Percentiles rank a stretch among this genome's conserved stretches.
phyloP scores from a whole-genome alignment of 345 rosid species.

The Populus davidiana region DNA sequence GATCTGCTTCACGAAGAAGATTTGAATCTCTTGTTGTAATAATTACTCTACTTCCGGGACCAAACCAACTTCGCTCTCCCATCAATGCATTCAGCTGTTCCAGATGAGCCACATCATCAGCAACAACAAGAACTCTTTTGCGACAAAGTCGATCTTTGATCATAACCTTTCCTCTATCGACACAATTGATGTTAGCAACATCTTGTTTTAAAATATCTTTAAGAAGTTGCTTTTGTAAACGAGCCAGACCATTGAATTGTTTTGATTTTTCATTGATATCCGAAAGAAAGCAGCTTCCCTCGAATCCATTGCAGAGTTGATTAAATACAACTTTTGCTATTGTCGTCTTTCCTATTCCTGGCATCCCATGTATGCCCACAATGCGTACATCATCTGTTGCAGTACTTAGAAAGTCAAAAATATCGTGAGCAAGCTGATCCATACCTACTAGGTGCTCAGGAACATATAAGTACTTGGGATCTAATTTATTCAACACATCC shows the following conservation, averaged over 20 bases:
- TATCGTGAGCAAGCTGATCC: no score
- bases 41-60: conserved; percentile 6
- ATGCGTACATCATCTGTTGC: no score
- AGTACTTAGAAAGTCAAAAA: no score
- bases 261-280: not conserved
- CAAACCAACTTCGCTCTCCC: conserved; percentile 3
- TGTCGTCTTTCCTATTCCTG: not conserved
- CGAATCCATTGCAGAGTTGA: not conserved
- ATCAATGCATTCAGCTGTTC: not conserved
- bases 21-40: conserved; percentile 5
- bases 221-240: not conserved
- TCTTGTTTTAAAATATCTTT: not conserved
- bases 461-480: no score
- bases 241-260: not conserved
- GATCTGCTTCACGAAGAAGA: not conserved
- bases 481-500: no score
- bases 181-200: not conserved
- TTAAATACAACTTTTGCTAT: not conserved
- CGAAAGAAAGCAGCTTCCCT: not conserved
- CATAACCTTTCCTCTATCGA: not conserved
- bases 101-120: conserved; percentile 4
- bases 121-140: conserved; percentile 11
- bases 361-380: no score
- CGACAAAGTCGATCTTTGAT: not conserved
- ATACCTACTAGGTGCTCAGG: no score